Conservation (phyloP, 2,329 filamentous ascomycete genomes). For the Lecanicillium sp. region DNA sequence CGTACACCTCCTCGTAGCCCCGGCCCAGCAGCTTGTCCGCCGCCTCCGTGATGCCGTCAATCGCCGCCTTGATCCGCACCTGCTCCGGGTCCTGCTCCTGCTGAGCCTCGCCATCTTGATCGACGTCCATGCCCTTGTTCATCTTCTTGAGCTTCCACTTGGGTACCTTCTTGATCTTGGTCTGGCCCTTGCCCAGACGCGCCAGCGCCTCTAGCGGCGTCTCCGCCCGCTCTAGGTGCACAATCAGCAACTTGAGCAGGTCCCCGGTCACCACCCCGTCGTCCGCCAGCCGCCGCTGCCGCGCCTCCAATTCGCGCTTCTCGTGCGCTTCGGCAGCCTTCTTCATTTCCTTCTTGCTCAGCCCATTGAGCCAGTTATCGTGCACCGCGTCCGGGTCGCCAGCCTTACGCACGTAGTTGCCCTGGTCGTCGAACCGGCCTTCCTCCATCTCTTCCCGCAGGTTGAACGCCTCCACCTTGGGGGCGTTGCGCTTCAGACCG, state of each 20-base stretch:
- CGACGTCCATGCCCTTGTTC: slow-evolving; percentile 57
- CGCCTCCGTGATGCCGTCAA: slow-evolving; percentile 80
- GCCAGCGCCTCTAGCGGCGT: slow-evolving; percentile 84
- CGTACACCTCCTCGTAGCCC: slow-evolving; percentile 86
- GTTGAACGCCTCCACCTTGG: slow-evolving; percentile 94
- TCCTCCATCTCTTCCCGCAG: slow-evolving; percentile 87
- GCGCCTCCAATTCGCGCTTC: slow-evolving; percentile 71
- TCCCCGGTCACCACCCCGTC: slow-evolving; percentile 70
- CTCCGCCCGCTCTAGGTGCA: slow-evolving; percentile 70
- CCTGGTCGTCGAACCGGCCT: slow-evolving; percentile 81
- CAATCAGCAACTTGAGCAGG: slow-evolving; percentile 66
- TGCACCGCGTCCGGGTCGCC: slow-evolving; percentile 83
- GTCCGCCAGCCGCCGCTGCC: slow-evolving; percentile 64
- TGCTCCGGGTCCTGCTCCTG: slow-evolving; percentile 70
- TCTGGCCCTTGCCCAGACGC: slow-evolving; percentile 64
- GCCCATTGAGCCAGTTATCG: slow-evolving; percentile 85
- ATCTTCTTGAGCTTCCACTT: slow-evolving; percentile 68
- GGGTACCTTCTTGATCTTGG: slow-evolving; percentile 53
- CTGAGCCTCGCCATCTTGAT: slow-evolving; percentile 51
- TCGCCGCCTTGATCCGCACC: slow-evolving; percentile 60
- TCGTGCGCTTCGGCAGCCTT: slow-evolving; percentile 82
- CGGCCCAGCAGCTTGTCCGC: slow-evolving; percentile 80
- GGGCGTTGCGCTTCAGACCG: slow-evolving; percentile 85
- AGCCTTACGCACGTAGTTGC: slow-evolving; percentile 88
- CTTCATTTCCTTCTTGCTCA: slow-evolving; percentile 91